phyloP scores from a whole-genome alignment of 169 alveolate species.

The Plasmodium knowlesi region DNA sequence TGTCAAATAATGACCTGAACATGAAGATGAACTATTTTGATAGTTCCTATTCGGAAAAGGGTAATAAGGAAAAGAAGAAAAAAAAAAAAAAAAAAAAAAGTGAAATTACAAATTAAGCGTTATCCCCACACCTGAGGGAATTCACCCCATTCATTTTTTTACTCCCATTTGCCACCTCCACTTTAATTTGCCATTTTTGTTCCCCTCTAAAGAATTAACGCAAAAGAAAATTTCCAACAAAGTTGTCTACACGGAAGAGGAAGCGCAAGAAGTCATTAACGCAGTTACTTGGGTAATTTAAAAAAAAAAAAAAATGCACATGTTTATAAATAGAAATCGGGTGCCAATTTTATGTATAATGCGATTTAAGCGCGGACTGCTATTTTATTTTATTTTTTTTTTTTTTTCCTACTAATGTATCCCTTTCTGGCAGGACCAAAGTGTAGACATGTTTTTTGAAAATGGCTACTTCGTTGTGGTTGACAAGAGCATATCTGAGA shows the following conservation, averaged over 20 bases:
- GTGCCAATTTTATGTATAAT: not conserved
- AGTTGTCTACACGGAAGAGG: not conserved
- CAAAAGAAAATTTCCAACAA: not conserved
- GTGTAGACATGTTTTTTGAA: slow-evolving; percentile 45
- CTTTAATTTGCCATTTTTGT: not conserved
- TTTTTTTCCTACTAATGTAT: not conserved
- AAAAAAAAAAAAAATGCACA: not conserved
- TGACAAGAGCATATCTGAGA: slow-evolving; percentile 12
- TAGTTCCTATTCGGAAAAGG: not conserved
- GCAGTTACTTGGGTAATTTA: not conserved
- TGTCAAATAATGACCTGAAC: not conserved
- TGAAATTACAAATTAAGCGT: not conserved
- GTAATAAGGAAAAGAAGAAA: not conserved
- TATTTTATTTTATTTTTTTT: not conserved
- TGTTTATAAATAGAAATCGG: not conserved
- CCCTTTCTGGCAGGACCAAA: slow-evolving; percentile 7
- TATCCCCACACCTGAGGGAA: not conserved
- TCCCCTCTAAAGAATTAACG: not conserved
- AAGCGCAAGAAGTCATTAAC: not conserved
- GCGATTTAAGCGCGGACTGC: not conserved
- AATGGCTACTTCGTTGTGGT: slow-evolving; percentile 64
- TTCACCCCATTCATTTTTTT: not conserved
- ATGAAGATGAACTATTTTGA: not conserved
- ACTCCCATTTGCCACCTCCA: not conserved
- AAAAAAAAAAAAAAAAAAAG: not conserved